These are phyloP conservation scores for Endoconidiophora laricicola DNA, from an alignment of 2,329 filamentous ascomycete species.

Conservation along the genomic window DNA sequence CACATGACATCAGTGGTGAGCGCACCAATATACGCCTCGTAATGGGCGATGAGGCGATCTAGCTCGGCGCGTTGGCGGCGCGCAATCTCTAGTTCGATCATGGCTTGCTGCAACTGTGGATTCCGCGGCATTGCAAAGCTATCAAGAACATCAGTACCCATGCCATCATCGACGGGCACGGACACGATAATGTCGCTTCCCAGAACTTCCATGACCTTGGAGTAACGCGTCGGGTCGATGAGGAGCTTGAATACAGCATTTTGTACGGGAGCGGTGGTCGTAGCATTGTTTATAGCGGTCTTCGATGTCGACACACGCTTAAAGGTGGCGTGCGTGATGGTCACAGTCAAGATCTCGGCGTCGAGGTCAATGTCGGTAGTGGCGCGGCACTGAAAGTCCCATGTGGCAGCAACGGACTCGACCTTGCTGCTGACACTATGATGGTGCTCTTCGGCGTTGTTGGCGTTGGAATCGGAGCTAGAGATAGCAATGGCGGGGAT, in stretches of 20 bases:
- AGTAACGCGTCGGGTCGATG: constrained; percentile 8
- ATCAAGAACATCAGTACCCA: neutral
- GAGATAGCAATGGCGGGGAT: constrained; percentile 2
- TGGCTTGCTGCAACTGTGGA: constrained; percentile 8
- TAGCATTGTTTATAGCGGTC: constrained; percentile 3
- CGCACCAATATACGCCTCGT: constrained; percentile 11
- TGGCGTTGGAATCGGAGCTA: neutral
- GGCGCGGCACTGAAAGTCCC: constrained; percentile 11
- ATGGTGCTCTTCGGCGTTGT: neutral
- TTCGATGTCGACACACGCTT: constrained; percentile 4
- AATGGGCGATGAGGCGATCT: constrained; percentile 4
- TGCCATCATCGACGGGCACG: neutral
- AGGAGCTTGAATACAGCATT: constrained; percentile 12
- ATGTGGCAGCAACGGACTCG: constrained; percentile 5
- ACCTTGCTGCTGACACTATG: neutral
- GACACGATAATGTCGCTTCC: constrained; percentile 7
- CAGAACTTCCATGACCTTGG: constrained; percentile 10
- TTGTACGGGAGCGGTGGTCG: constrained; percentile 4
- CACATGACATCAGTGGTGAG: constrained; percentile 11
- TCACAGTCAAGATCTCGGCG: constrained; percentile 11
- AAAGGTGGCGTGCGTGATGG: constrained; percentile 6
- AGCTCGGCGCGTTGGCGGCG: constrained; percentile 7
- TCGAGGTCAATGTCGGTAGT: neutral
- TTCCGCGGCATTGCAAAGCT: constrained; percentile 6
- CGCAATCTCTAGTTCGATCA: constrained; percentile 10